Evolutionary conservation across 2,329 filamentous ascomycete species (phyloP).

Genomic region (Claviceps paspali): DNA sequence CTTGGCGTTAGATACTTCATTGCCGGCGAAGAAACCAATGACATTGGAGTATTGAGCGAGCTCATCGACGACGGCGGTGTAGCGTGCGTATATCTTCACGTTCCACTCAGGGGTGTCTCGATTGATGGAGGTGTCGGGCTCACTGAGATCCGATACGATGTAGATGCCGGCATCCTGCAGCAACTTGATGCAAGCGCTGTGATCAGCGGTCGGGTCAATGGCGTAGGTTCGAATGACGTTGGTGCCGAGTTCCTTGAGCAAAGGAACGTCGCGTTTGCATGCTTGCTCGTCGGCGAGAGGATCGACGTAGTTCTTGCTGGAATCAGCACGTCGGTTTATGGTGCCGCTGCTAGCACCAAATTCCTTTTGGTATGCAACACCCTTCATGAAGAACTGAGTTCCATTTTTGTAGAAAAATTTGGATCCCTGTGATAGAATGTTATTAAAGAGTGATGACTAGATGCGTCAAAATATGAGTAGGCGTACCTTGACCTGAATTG

Average conservation of each 20-base stretch:
- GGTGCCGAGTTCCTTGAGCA: conserved; percentile 62
- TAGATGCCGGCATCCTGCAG: conserved; percentile 84
- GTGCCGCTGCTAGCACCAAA: conserved; percentile 38
- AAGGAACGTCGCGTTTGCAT: conserved; percentile 77
- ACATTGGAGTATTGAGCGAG: conserved; percentile 76
- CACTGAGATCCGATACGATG: conserved; percentile 77
- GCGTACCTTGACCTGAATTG: conserved; percentile 54
- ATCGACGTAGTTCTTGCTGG: conserved; percentile 51
- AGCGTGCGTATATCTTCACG: conserved; percentile 60
- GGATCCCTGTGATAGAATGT: conserved; percentile 35
- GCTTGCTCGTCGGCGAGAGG: conserved; percentile 56
- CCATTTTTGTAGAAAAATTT: conserved; percentile 82
- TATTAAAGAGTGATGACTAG: background rate
- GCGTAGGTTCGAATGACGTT: conserved; percentile 95
- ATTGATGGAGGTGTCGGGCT: conserved; percentile 73
- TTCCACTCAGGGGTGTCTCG: conserved; percentile 69
- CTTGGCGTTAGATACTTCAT: conserved; percentile 81
- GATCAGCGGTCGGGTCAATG: conserved; percentile 64
- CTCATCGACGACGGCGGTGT: conserved; percentile 69
- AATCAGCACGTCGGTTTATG: conserved; percentile 15
- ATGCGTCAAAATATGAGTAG: background rate
- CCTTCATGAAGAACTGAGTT: conserved; percentile 63
- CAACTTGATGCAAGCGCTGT: conserved; percentile 70
- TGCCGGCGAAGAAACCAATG: conserved; percentile 95
- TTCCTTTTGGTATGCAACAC: conserved; percentile 90